These are phyloP conservation scores for Phytophthora macrochlamydospora DNA, from an alignment of 352 stramenopile species.

Conservation along the genomic window DNA sequence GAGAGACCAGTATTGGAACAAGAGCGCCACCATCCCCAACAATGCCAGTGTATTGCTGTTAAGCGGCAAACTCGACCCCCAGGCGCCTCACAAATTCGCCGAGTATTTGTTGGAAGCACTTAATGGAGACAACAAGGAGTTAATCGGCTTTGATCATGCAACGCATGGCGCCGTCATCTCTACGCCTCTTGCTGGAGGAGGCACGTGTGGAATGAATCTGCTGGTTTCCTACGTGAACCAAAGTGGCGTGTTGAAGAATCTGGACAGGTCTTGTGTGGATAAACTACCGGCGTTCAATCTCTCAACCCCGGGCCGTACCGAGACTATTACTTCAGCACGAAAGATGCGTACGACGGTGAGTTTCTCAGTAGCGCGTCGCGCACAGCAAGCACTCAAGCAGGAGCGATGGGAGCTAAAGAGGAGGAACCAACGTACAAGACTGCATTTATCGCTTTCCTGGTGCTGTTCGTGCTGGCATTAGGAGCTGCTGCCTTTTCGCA, in stretches of 20 bases:
- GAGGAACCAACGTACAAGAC: too few relatives aligned
- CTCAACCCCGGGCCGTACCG: slow-evolving; percentile 1
- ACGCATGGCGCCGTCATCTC: slow-evolving; percentile 30
- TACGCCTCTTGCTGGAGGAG: not conserved
- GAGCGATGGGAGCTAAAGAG: too few relatives aligned
- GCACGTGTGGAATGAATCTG: slow-evolving; percentile 38
- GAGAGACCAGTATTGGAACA: slow-evolving; percentile 49
- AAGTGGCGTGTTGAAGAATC: slow-evolving; percentile 23
- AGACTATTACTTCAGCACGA: slow-evolving; percentile 24
- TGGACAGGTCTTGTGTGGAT: slow-evolving; percentile 43
- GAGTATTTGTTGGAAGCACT: slow-evolving; percentile 26
- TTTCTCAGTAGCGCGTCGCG: slow-evolving; percentile 3
- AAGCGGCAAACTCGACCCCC: slow-evolving; percentile 40
- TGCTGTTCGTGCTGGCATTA: too few relatives aligned
- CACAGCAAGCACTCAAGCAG: too few relatives aligned
- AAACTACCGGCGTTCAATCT: slow-evolving; percentile 27
- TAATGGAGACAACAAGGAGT: slow-evolving; percentile 28
- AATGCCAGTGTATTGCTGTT: slow-evolving; percentile 41
- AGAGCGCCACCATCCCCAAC: slow-evolving; percentile 30
- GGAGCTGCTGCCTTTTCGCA: too few relatives aligned
- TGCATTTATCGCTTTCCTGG: too few relatives aligned
- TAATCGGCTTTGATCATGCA: slow-evolving; percentile 41
- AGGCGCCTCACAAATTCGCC: slow-evolving; percentile 53
- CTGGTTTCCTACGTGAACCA: slow-evolving; percentile 34
- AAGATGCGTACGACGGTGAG: slow-evolving; percentile 32